Base-by-base conservation (phyloP, 2,329 filamentous ascomycete genomes). In the Botryotinia convoluta region DNA sequence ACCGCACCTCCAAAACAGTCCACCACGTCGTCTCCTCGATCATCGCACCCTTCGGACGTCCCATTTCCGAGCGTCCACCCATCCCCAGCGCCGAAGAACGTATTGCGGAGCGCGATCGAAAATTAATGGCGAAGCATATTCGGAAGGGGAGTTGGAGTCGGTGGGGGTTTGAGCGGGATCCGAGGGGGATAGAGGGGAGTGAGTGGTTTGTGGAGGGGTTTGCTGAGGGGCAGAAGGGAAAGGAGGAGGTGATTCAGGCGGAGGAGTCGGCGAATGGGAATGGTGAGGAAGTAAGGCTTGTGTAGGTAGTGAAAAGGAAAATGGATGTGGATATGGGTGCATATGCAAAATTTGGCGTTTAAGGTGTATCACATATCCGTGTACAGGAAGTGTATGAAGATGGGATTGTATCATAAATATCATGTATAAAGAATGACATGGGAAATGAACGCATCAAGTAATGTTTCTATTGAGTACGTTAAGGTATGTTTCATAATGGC, bases 1-100 rank as follows among this genome's bases (percentile, higher is more conserved):
- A 87, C 87, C 88, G 89, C 70, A 88, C 88, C 10, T 90, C 88
- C 59, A 89, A 89, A 75, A 84, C 86, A 75, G 93, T 95, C 78
- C 88, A 89, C 39, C 92, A 95, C 79, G 90, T 95, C 51, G 90
- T 96, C 42, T 90, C 91, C 76, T 85, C 87, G 75, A 94, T 96
- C 77, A 87, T 95, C 75, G 90, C 92, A 5, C 93, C 92, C 3
- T 89, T 88, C 74, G 91, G 92, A 29, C 84, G 84, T 2, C 86
- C 90, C 3, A 88, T 93, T 71, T 85, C 89, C 42, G 85, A 88
- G 72, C 86, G 93, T 10, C 90, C 91, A 8, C 86, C 89, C 0
- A 85, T 96, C 18, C 91, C 91, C 39, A 89, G 86, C 0, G 81
- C 89, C 63, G 88, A 90, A 69, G 89, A 94, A 81, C 84, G 88